A percentile compares a stretch with the other conserved stretches of the same genome.
Evolutionary conservation across 1,284 basidiomycete species (phyloP).

Genomic region (Rhodotorula sp.): DNA sequence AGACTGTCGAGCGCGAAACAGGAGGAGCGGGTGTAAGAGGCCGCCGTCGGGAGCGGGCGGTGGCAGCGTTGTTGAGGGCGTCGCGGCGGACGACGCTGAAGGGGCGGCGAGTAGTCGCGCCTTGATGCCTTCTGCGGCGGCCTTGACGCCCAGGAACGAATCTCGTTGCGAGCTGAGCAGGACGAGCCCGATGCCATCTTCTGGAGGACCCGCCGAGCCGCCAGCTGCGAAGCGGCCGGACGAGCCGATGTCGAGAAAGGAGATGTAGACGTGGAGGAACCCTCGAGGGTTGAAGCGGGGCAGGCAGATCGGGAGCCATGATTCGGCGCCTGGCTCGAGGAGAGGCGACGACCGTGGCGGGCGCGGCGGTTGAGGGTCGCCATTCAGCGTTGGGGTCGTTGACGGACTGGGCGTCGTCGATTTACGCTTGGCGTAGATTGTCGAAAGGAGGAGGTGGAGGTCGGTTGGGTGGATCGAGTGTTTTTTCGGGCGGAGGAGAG

Average conservation of each 20-base stretch:
- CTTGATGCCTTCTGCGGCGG: conserved; percentile 66
- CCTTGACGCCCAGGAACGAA: conserved; percentile 55
- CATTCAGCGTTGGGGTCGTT: not conserved
- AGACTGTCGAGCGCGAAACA: conserved; percentile 57
- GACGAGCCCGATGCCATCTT: conserved; percentile 47
- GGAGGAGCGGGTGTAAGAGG: conserved; percentile 59
- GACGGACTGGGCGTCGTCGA: not conserved
- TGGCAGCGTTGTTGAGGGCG: not conserved
- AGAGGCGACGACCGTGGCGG: conserved; percentile 47
- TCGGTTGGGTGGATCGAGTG: conserved; percentile 89
- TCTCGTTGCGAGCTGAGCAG: conserved; percentile 54
- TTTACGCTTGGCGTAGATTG: conserved; percentile 54
- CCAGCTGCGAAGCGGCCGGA: not conserved
- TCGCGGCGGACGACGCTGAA: not conserved
- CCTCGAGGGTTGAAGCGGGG: conserved; percentile 89
- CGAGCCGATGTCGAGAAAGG: conserved; percentile 57
- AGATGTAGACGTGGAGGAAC: conserved; percentile 90
- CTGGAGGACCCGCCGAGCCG: not conserved
- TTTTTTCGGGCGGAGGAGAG: conserved; percentile 81
- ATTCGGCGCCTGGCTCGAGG: conserved; percentile 63
- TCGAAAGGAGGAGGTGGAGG: conserved; percentile 50
- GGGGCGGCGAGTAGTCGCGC: conserved; percentile 3
- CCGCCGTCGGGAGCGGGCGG: conserved; percentile 7
- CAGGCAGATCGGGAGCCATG: conserved; percentile 93
- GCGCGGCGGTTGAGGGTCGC: not conserved